Evolutionary conservation across 2,329 filamentous ascomycete genomes (phyloP).

Genomic region (Hortaea werneckii): DNA sequence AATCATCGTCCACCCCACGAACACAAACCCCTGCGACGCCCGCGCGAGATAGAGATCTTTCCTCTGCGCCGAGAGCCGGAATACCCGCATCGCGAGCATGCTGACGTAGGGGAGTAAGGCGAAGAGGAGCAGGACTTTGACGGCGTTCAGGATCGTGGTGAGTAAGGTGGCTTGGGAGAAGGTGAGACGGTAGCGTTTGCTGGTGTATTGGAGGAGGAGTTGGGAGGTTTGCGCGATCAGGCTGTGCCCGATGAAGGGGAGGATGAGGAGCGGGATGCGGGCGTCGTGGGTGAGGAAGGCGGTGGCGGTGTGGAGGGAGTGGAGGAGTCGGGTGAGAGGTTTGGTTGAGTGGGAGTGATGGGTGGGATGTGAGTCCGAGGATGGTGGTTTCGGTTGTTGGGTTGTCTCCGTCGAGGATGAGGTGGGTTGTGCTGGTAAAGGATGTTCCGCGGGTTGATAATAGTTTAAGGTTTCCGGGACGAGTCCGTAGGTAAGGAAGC

Average conservation of each 20-base stretch:
- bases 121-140: slow-evolving; percentile 23
- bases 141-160: slow-evolving; percentile 20
- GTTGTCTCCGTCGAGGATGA: neutral
- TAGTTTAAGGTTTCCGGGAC: slow-evolving; percentile 27
- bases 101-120: slow-evolving; percentile 22
- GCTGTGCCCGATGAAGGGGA: slow-evolving; percentile 20
- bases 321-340: neutral
- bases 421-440: neutral
- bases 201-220: slow-evolving; percentile 44
- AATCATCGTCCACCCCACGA: slow-evolving; percentile 20
- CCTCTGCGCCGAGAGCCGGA: slow-evolving; percentile 13
- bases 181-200: slow-evolving; percentile 41
- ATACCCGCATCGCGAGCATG: slow-evolving; percentile 10
- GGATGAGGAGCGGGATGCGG: slow-evolving; percentile 22
- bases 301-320: slow-evolving; percentile 11
- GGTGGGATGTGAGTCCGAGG: neutral
- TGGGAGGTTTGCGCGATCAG: slow-evolving; percentile 17
- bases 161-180: slow-evolving; percentile 27
- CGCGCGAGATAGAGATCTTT: slow-evolving; percentile 25
- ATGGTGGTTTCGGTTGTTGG: neutral
- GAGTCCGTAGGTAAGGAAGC: slow-evolving; percentile 8
- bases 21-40: slow-evolving; percentile 16
- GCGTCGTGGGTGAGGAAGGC: slow-evolving; percentile 22
- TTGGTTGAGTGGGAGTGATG: neutral
- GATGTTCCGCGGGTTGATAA: neutral